Percentiles rank a stretch among this genome's conserved stretches.
These are phyloP conservation scores for Penium margaritaceum DNA, from an alignment of 139 green algal species.

Conservation along the genomic window DNA sequence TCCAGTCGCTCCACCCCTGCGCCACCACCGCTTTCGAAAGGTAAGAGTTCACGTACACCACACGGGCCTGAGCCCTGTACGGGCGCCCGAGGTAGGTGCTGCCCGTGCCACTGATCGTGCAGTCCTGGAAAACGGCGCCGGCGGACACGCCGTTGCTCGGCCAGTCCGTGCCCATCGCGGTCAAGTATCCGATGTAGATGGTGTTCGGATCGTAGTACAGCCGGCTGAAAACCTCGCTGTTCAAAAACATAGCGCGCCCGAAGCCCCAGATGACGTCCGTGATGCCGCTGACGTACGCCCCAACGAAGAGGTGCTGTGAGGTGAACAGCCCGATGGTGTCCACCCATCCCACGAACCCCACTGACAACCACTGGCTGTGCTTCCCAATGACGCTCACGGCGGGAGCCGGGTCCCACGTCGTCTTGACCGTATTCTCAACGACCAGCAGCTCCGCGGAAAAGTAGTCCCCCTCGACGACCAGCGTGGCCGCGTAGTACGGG, in stretches of 20 bases:
- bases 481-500: constrained; percentile 8
- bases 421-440: constrained; percentile 4
- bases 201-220: background rate
- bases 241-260: constrained; percentile 1
- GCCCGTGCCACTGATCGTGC: constrained; percentile 12
- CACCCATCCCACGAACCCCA: constrained; percentile 10
- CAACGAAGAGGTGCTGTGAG: constrained; percentile 11
- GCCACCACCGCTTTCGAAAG: constrained; percentile 4
- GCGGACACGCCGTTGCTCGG: background rate
- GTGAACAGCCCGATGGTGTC: constrained; percentile 9
- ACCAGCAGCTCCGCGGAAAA: background rate
- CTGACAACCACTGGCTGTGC: constrained; percentile 5
- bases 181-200: constrained; percentile 15
- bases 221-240: constrained; percentile 11
- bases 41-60: constrained; percentile 10
- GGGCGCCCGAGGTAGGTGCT: constrained; percentile 18
- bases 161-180: constrained; percentile 10
- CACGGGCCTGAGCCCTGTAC: constrained; percentile 4
- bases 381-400: background rate
- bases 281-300: constrained; percentile 4
- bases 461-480: constrained; percentile 2
- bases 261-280: constrained; percentile 27
- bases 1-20: constrained; percentile 21
- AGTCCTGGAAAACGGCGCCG: background rate
- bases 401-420: constrained; percentile 7